Conservation (phyloP, 2,329 filamentous ascomycete genomes). For the Curvularia sp. region DNA sequence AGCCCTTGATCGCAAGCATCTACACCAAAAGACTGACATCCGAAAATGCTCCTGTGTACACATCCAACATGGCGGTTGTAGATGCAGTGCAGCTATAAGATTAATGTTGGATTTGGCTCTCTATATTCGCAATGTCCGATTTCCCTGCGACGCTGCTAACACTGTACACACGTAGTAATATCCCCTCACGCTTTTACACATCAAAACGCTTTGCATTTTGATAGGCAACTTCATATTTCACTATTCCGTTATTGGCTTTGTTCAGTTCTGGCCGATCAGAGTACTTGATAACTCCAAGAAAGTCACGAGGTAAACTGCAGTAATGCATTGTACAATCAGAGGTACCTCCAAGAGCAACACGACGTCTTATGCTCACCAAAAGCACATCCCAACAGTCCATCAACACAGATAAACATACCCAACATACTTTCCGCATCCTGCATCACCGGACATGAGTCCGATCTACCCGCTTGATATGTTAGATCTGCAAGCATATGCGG, state of each 20-base stretch:
- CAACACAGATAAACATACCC: background rate
- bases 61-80: background rate
- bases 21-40: background rate
- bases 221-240: background rate
- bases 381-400: too few species aligned
- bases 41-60: background rate
- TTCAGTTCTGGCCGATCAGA: background rate
- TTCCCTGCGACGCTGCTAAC: background rate
- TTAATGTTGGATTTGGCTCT: background rate
- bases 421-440: background rate
- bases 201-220: background rate
- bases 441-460: background rate
- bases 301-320: background rate
- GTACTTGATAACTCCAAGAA: background rate
- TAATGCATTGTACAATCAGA: background rate
- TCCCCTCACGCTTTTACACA: background rate
- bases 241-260: background rate
- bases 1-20: background rate
- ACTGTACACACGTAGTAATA: background rate
- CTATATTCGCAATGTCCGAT: background rate
- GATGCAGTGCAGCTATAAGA: background rate
- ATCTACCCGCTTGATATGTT: constrained; percentile 10
- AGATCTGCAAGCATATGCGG: constrained; percentile 10
- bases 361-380: background rate
- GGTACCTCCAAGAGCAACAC: background rate